Base-by-base conservation (phyloP, 2,329 filamentous ascomycete species). In the Talaromyces marneffei region DNA sequence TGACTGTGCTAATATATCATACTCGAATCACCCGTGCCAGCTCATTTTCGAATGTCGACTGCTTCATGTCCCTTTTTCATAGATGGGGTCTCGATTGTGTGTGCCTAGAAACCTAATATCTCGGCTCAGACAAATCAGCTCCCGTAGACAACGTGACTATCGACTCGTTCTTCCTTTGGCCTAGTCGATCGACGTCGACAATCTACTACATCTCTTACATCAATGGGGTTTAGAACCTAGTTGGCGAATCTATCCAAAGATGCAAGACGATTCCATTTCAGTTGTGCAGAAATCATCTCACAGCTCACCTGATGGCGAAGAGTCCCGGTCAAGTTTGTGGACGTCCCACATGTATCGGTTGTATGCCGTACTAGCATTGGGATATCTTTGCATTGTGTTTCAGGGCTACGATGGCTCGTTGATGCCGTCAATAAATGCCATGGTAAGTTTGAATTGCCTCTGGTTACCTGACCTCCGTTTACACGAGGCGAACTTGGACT, bases 371-470 rank as follows among this genome's bases (percentile, higher is more conserved):
- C 55, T 62, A 29, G 50, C 55, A 18, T 23, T 62, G 27, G 60
- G 60, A 5, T 62, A 62, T 56, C 18, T 62, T 2, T 62, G 60
- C 16, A 62, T 62, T 37, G 56, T 62, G 9, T 37, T 60, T 4
- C 57, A 59, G 27, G 61, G 61, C 7, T 62, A 62, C 40, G 61
- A 62, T 60, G 61, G 61, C 35, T 39, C 56, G 2, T n/a, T 62
- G 16, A 62, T 62, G 61, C 31, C 46, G 18, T 52, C 61, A 16
- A 60, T 62, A 23, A 62, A 62, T 52, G 57, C 57, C 2, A 59
- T 62, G 61, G 56, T 60, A 18, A 60, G 57, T 50, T 6, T 16
- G 6, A 6, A 9, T n/a, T 16, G 14, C 29, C 12, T 35, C n/a
- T n/a, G n/a, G n/a, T n/a, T n/a, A n/a, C n/a, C n/a, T n/a, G n/a